Evolutionary conservation across 2,329 filamentous ascomycete genomes (phyloP), one percentile per base, ranked within the genome.

Genomic region (Bipolaris oryzae): DNA sequence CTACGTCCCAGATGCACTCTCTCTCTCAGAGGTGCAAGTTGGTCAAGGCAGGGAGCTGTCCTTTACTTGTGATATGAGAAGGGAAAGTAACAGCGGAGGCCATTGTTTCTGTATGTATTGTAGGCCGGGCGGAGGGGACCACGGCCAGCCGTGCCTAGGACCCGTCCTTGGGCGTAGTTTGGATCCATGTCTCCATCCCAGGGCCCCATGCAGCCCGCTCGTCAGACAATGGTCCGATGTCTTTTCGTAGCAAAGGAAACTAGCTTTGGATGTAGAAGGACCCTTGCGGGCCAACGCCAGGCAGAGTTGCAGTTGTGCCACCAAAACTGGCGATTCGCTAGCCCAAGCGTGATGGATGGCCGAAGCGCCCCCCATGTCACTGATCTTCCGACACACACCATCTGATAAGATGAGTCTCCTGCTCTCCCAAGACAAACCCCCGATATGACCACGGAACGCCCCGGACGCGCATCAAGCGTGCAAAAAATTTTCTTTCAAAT

Each of bases 191-290:
- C 55, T 21, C 58, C 9, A 7, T 31, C 23, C 53, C 51, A 56
- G 50, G 33, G 55, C 51, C 55, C 21, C 51, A 58, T 65, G 59
- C 65, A 57, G 58, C 44, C 47, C 64, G 42, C 66, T 69, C 64
- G 62, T 62, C 57, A 69, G 65, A 74, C 56, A 49, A 66, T 74
- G 63, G 63, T 66, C 65, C 67, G 69, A 72, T 62, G 50, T 46
- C 43, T 50, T 21, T 60, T 62, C 57, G 64, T 58, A 38, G 6
- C 3, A 25, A 16, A n/a, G 15, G 23, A 25, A 55, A 62, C 53
- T 50, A 50, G 47, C 33, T 34, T n/a, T 21, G 13, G 18, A 42
- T 21, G 39, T 21, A 21, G 23, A 42, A 42, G 39, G 60, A 55
- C 49, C 55, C 54, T 61, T 46, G 53, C 61, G 57, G 62, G 53